A percentile compares a stretch with the other conserved stretches of the same genome.
Conservation (phyloP, 495 filamentous ascomycete species). For the Amphirosellinia nigrospora region DNA sequence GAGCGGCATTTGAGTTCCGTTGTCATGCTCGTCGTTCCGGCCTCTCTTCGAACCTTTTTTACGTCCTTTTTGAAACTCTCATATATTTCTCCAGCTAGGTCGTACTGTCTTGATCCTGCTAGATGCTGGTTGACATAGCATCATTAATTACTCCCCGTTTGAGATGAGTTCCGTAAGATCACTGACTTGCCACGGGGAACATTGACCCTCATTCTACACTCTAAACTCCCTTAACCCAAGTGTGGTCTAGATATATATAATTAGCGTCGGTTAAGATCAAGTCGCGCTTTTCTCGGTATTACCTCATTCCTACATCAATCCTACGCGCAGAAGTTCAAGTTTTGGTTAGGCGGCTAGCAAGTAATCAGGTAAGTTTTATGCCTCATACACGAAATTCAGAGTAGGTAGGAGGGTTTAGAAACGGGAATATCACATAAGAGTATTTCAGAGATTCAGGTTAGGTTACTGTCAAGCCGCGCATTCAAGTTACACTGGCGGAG, state of each 20-base stretch:
- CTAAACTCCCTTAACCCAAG: slow-evolving; percentile 6
- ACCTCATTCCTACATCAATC: not conserved
- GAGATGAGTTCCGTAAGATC: not conserved
- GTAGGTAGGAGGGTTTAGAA: not conserved
- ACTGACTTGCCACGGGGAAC: not conserved
- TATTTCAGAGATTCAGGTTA: not conserved
- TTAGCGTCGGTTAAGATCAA: not conserved
- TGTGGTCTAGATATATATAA: not conserved
- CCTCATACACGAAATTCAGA: not conserved
- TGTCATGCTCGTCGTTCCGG: not conserved
- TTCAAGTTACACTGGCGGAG: not conserved
- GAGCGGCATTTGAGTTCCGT: not conserved
- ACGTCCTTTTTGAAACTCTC: not conserved
- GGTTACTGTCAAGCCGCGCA: not conserved
- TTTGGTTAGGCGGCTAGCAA: not conserved
- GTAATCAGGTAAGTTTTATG: no score
- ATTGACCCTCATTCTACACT: not conserved
- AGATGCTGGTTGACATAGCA: no score
- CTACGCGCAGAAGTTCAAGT: not conserved
- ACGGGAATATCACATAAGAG: not conserved
- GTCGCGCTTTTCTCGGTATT: not conserved
- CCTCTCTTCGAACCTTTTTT: not conserved
- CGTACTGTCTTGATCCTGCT: not conserved
- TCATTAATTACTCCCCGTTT: no score
- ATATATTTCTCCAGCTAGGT: not conserved